These are phyloP conservation scores for Cynara cardunculus DNA, from an alignment of 129 eudicot genomes.

Conservation along the genomic window DNA sequence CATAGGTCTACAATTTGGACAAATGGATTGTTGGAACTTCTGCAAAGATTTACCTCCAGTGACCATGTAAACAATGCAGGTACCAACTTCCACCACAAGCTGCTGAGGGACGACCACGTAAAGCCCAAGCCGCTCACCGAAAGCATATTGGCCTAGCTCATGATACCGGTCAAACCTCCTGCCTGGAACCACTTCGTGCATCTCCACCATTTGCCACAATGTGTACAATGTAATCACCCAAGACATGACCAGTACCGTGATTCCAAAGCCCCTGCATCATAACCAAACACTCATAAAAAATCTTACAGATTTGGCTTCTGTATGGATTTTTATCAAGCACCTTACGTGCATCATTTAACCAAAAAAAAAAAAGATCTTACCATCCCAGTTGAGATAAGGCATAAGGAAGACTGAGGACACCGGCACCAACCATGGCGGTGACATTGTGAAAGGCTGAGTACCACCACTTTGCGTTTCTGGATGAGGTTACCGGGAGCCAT, in stretches of 20 bases:
- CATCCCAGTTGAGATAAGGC: constrained; percentile 66
- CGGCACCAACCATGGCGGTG: constrained; percentile 88
- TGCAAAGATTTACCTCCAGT: constrained; percentile 60
- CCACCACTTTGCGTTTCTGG: constrained; percentile 69
- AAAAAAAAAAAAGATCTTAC: constrained; percentile 17
- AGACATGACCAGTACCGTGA: constrained; percentile 37
- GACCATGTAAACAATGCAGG: constrained; percentile 63
- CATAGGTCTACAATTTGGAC: constrained; percentile 42
- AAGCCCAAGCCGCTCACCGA: constrained; percentile 65
- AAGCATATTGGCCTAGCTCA: constrained; percentile 64
- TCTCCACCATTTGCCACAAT: constrained; percentile 76
- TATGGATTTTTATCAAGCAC: neutral
- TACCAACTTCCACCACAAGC: constrained; percentile 46
- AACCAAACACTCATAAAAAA: neutral
- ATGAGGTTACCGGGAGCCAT: constrained; percentile 70
- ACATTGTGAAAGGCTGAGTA: constrained; percentile 72
- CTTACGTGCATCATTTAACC: neutral
- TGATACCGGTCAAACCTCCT: constrained; percentile 70
- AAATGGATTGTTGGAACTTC: constrained; percentile 39
- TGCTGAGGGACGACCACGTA: constrained; percentile 63
- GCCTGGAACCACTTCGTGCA: constrained; percentile 68
- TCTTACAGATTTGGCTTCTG: neutral
- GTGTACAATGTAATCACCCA: constrained; percentile 64
- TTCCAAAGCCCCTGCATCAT: constrained; percentile 52
- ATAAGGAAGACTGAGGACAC: constrained; percentile 75